Base-by-base conservation (phyloP, 768 basidiomycete species). In the Macrolepiota dolichaula region DNA sequence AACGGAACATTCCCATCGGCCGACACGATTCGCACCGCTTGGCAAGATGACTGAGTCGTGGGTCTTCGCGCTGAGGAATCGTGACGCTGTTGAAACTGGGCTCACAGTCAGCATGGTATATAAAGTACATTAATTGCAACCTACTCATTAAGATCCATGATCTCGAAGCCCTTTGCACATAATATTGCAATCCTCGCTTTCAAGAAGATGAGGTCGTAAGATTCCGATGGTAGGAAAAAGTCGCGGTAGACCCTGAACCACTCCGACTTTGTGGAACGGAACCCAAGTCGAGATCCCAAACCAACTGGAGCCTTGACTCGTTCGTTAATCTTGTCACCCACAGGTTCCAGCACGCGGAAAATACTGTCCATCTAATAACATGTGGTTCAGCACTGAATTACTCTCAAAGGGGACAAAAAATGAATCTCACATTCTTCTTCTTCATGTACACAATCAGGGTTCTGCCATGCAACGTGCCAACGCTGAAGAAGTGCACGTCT, bases 391-490 rank as follows among this genome's bases (percentile, higher is more conserved):
- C 24, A 36, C 10, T 29, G 32, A 4, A n/a, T 5, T 9, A 22
- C 11, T 15, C 10, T 1, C n/a, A n/a, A n/a, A 29, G 17, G n/a
- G 29, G 27, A 19, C 32, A 47, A 7, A 32, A 46, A 19, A 27
- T 27, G 17, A 61, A 1, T 63, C 77, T 63, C 64, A 83, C 83
- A 73, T 92, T 92, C 75, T 90, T 95, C 75, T 92, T 93, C 82
- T 94, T 95, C 91, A 98, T 97, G 72, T 93, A 98, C 53, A 97
- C 87, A 11, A 99, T 89, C 15, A 98, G 77, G 0, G 96, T 97
- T 17, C 96, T 85, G 29, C 87, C 91, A 37, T 87, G 84, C 15
- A 96, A 80, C 56, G 87, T 88, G 25, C 96, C 96, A 19, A 97
- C 94, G 62, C 90, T 91, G 78, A 99, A 98, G 77, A 96, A 98